Conservation (phyloP, 768 basidiomycete genomes). For the Hebeloma cylindrosporum region DNA sequence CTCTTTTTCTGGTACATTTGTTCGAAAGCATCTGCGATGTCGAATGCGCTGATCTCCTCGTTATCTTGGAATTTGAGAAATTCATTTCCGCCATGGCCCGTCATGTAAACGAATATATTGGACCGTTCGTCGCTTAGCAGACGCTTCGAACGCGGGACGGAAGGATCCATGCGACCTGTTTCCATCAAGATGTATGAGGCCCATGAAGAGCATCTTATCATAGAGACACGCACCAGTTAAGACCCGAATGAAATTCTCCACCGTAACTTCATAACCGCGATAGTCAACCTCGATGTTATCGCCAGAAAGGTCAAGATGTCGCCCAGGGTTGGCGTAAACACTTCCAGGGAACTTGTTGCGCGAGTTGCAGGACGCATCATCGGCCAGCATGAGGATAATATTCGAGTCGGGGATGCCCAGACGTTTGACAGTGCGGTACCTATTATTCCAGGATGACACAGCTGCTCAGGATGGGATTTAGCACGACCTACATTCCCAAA, state of each 20-base stretch:
- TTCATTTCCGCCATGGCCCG: conserved; percentile 96
- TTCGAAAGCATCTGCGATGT: conserved; percentile 97
- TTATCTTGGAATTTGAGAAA: conserved; percentile 99
- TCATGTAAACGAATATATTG: conserved; percentile 97
- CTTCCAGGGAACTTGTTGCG: conserved; percentile 90
- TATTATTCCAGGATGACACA: conserved; percentile 25
- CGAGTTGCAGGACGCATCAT: conserved; percentile 92
- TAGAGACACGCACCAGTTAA: conserved; percentile 68
- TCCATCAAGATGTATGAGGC: background rate
- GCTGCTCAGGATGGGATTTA: background rate
- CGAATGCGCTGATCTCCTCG: conserved; percentile 95
- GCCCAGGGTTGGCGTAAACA: conserved; percentile 87
- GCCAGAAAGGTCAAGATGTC: conserved; percentile 87
- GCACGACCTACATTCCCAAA: conserved; percentile 77
- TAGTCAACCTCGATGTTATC: conserved; percentile 99
- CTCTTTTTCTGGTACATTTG: conserved; percentile 98
- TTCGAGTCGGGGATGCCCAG: conserved; percentile 98
- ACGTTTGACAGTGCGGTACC: conserved; percentile 98
- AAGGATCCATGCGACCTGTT: conserved; percentile 78
- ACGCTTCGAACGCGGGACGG: conserved; percentile 89
- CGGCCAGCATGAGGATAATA: conserved; percentile 98
- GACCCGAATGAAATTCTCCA: conserved; percentile 92
- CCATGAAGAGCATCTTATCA: background rate
- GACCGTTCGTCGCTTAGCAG: conserved; percentile 87
- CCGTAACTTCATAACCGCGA: conserved; percentile 95